Base-by-base conservation (phyloP, 352 stramenopile species). In the Globisporangium orthogonon region DNA sequence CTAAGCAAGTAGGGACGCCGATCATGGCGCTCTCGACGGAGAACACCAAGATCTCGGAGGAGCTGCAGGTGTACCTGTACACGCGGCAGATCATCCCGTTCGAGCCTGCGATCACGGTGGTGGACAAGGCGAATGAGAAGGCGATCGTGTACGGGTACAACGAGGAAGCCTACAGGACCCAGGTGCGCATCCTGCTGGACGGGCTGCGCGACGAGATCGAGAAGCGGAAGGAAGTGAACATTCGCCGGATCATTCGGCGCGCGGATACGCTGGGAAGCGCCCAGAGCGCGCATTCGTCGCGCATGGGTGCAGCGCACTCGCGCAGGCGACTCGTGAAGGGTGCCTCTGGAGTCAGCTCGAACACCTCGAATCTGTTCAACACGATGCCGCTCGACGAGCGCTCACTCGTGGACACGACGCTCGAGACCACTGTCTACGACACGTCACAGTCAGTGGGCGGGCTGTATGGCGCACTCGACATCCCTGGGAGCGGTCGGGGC, bases 1-100 rank as follows among this genome's bases (percentile, higher is more conserved):
- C 76, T 2, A 90, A 91, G 60, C 80, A 93, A 53, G 78, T 90
- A 0, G 80, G 83, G 17, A 93, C 83, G 5, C 80, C 83, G 2
- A 86, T 93, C 45, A 49, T 93, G 40, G 79, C 83, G 11, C 87
- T 93, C 17, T 93, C 83, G 9, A 91, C 80, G 0, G 83, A 93
- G 52, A 63, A 83, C 44, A 67, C 78, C 0, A 67, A 73, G 17
- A 84, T 93, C 37, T 89, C 81, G 0, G 83, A 93, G 63, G 83
- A 93, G n/a, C 59, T 93, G 10, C 83, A 93, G 46, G 83, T 93
- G 41, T 93, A 93, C 51, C 57, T 93, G 61, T 93, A 93, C 63
- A 91, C 83, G 7, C 67, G 83, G 4, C 83, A 93, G 60, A 86
- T 90, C 45, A 76, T 93, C 13, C 83, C 83, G 7, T 93, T 93